Evolutionary conservation across 2,329 filamentous ascomycete genomes (phyloP), one percentile per base, ranked within the genome.

Genomic region (Calonectria hongkongensis): DNA sequence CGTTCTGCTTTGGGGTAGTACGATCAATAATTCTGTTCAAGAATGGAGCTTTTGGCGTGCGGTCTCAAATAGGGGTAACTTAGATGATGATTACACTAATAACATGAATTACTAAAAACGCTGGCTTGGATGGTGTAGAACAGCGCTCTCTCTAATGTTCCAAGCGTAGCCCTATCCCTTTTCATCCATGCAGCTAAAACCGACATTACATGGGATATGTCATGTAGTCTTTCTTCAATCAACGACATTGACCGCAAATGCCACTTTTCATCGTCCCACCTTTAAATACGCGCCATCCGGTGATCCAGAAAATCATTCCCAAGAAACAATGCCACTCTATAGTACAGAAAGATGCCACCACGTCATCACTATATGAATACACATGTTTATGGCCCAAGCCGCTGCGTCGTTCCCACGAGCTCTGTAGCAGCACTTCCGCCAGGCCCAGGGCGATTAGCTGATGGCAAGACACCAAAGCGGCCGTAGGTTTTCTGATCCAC

Each of bases 401-500:
- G 89, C 82, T 95, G 94, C 28, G 89, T 89, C 63, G 87, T 89
- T 33, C 84, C 84, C 10, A 94, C 86, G 71, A 94, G 89, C 68
- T 91, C 92, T 77, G 94, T 87, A 1, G 89, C 86, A 18, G 88
- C 83, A 74, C 87, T 85, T 8, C 85, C 81, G 56, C 81, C 80
- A 43, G 84, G 80, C 63, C 82, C 80, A 30, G 83, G 79, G 21
- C 84, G 81, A 68, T 84, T 82, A 48, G 79, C 87, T 1, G 91
- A 89, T 2, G 96, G 96, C 70, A 98, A 86, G 16, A 98, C 94
- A 2, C 96, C 96, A 79, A 98, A 98, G 66, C 96, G 90, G 9
- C 96, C 96, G 80, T 96, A 98, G 7, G 95, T 98, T 88, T 98
- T 98, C 84, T 98, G 96, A 81, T 98, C 96, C 18, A 98, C 93